Base-by-base conservation (phyloP, 2,329 filamentous ascomycete genomes). In the Akanthomyces lecanii region DNA sequence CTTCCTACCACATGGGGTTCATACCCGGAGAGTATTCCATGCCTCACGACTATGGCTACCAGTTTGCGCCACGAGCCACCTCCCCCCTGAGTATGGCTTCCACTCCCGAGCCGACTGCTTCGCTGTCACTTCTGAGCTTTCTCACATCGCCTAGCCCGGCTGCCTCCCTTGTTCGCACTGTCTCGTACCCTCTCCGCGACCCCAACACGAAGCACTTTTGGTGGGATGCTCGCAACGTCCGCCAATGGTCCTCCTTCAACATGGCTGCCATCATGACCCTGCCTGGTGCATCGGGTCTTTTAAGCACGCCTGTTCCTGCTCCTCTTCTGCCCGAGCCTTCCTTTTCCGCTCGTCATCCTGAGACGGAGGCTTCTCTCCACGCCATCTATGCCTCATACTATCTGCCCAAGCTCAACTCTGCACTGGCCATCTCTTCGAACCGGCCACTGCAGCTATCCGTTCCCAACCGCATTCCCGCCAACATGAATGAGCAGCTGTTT, bases 211-310 rank as follows among this genome's bases (percentile, higher is more conserved):
- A 89, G 74, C 88, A 96, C 78, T 97, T 94, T 76, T 98, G 94
- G 94, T 97, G 92, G 90, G 94, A 98, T 71, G 84, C 96, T 64
- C 90, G 94, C 68, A 94, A 96, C 73, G 81, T 97, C 67, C 87
- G 91, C 66, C 84, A 87, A 65, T 97, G 94, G 94, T 84, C 84
- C 58, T 84, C 86, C 68, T 97, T 97, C 83, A 91, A 85, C 67
- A 79, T 90, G 12, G 75, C 82, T 61, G 86, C 88, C 63, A 88
- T 97, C 72, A 82, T 89, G 67, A 80, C 85, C 6, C 86, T 96
- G 52, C 89, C 89, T 0, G 87, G 87, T 38, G 87, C 95, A 28
- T 82, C 88, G 7, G 81, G 85, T 25, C 85, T 96, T 25, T 85
- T 97, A 64, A 86, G 85, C 68, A 87, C 89, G 68, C 82, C 88